These are phyloP conservation scores for Cajanus cajan DNA, from an alignment of 306 rosid genomes.

Conservation along the genomic window DNA sequence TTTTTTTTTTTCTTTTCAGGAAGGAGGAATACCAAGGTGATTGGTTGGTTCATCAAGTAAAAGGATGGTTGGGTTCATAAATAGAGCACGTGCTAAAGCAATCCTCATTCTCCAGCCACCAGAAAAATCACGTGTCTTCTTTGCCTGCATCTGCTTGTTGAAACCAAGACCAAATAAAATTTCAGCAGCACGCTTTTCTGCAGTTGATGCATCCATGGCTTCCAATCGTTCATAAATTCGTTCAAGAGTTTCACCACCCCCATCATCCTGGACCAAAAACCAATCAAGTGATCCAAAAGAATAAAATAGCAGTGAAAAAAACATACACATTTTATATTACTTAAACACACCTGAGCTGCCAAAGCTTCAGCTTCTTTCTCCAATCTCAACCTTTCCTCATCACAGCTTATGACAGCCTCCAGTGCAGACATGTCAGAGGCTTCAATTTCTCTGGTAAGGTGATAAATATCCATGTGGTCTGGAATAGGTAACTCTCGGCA, in stretches of 20 bases:
- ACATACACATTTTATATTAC: background rate
- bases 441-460: constrained; percentile 88
- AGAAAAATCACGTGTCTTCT: constrained; percentile 91
- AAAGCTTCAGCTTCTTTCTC: constrained; percentile 87
- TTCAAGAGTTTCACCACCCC: constrained; percentile 93
- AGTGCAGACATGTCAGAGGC: constrained; percentile 96
- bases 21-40: constrained; percentile 70
- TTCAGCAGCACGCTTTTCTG: constrained; percentile 99
- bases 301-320: background rate
- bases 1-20: background rate
- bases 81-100: constrained; percentile 91
- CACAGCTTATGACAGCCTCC: constrained; percentile 90
- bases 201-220: constrained; percentile 92
- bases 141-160: constrained; percentile 88
- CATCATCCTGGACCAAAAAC: constrained; percentile 67
- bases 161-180: constrained; percentile 93
- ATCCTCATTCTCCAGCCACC: constrained; percentile 99
- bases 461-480: constrained; percentile 94
- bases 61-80: constrained; percentile 93
- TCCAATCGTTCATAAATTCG: constrained; percentile 88
- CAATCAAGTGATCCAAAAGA: background rate
- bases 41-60: constrained; percentile 97
- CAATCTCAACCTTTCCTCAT: constrained; percentile 86
- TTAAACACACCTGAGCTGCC: constrained; percentile 69
- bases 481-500: constrained; percentile 92